These are phyloP conservation scores for Penicillium oxalicum DNA, from an alignment of 2,329 filamentous ascomycete genomes.

Conservation along the genomic window DNA sequence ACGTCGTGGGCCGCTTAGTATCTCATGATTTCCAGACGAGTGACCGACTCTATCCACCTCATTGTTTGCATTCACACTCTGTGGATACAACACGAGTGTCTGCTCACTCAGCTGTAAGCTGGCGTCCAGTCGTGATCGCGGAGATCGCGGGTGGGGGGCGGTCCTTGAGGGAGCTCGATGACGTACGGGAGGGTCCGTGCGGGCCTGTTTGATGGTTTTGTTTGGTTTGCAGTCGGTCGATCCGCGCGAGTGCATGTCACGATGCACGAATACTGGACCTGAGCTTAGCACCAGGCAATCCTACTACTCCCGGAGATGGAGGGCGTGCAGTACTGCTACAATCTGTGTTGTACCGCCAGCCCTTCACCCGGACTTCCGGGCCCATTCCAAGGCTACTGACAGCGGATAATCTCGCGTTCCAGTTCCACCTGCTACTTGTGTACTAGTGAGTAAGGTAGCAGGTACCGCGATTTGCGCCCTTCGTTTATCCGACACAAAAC, in stretches of 20 bases:
- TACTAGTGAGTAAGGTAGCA: neutral
- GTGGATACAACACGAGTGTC: too few species aligned
- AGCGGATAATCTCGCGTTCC: too few species aligned
- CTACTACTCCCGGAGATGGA: too few species aligned
- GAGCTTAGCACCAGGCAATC: too few species aligned
- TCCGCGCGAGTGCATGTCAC: too few species aligned
- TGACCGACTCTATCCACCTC: conserved; percentile 9
- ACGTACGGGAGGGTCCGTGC: conserved; percentile 17
- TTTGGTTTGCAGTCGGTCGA: neutral
- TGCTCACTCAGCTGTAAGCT: too few species aligned
- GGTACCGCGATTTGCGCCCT: neutral
- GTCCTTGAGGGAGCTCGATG: neutral
- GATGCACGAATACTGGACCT: too few species aligned
- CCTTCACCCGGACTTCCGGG: too few species aligned
- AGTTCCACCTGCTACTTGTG: neutral
- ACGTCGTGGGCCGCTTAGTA: neutral
- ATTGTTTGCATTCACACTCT: conserved; percentile 9
- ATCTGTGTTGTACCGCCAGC: too few species aligned
- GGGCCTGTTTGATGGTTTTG: conserved; percentile 11
- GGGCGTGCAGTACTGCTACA: too few species aligned
- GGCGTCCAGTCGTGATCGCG: neutral
- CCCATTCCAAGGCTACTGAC: too few species aligned
- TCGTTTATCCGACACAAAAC: neutral
- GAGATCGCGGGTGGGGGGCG: conserved; percentile 10
- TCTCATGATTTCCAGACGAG: conserved; percentile 4